phyloP scores from a whole-genome alignment of 2,329 filamentous ascomycete species.

The Aspergillus udagawae region DNA sequence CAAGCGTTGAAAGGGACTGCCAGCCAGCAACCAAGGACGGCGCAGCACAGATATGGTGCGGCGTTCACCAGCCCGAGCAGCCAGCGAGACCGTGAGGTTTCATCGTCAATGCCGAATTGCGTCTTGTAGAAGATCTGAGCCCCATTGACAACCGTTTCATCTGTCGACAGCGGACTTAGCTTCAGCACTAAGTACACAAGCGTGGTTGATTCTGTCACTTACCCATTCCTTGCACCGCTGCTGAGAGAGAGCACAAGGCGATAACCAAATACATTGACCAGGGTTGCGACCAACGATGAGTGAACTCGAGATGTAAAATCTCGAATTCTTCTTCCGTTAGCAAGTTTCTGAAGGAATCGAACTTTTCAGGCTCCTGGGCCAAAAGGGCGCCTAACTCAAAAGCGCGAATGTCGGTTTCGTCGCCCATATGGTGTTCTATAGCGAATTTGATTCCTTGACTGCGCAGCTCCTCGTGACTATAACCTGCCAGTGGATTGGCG shows the following conservation, averaged over 20 bases:
- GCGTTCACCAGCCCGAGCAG: conserved; percentile 60
- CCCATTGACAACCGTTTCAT: conserved; percentile 67
- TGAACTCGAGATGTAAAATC: conserved; percentile 57
- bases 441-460: conserved; percentile 58
- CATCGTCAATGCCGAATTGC: conserved; percentile 56
- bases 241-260: conserved; percentile 62
- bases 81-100: conserved; percentile 51
- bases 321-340: conserved; percentile 57
- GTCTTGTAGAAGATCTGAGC: conserved; percentile 62
- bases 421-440: conserved; percentile 50
- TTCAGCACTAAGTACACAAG: neutral
- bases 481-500: conserved; percentile 51
- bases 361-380: conserved; percentile 51
- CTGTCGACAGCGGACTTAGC: conserved; percentile 27
- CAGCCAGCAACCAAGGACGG: conserved; percentile 67
- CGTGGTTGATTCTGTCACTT: neutral
- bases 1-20: conserved; percentile 67
- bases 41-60: conserved; percentile 58
- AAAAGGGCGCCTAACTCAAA: conserved; percentile 59
- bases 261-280: conserved; percentile 63
- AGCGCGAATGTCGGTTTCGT: conserved; percentile 54
- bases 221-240: conserved; percentile 68
- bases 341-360: conserved; percentile 44
- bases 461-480: conserved; percentile 48
- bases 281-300: conserved; percentile 67